Evolutionary conservation across 2,329 filamentous ascomycete genomes (phyloP), one percentile per base, ranked within the genome.

Genomic region (Pyrenochaeta sp.): DNA sequence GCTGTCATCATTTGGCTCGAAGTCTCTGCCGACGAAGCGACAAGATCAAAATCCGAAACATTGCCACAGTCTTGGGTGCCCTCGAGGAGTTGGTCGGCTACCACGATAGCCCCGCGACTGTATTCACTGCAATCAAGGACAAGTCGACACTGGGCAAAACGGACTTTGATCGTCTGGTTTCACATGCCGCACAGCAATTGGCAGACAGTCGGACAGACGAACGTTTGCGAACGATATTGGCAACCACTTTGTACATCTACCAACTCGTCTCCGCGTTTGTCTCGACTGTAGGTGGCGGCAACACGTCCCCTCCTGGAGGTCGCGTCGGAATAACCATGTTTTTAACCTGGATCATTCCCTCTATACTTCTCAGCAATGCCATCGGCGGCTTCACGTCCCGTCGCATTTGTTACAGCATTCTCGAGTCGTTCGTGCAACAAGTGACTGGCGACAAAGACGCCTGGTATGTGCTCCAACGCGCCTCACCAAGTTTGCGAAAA

Each of bases 311-410:
- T 2, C 54, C 58, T 10, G 56, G 54, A 3, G 58, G 56, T 4
- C 44, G 60, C 13, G 59, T 63, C 17, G 60, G 51, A 4, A 52
- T 43, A 5, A 40, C 53, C 1, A 55, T 63, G 43, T 53, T 63
- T 27, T 34, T 60, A 31, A 57, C 60, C 8, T 63, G 60, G 58
- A 41, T 61, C 26, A 35, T 63, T 8, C 54, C 56, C 1, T 26
- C 47, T 1, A 42, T 53, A 11, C 38, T 61, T 3, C 18, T 63
- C 2, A 60, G 58, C 36, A 60, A 60, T 26, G 49, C 52, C 13
- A 55, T 59, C 28, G 58, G 56, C 4, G 32, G 41, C 17, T 61
- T 60, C 38, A 44, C 54, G 4, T 59, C 60, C 6, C 24, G 20
- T 3, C 44, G 58, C 1, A 58, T 43, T 3, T 57, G 46, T n/a